Evolutionary conservation across 352 stramenopile genomes (phyloP).

Genomic region (Thalassiosira mediterranea): DNA sequence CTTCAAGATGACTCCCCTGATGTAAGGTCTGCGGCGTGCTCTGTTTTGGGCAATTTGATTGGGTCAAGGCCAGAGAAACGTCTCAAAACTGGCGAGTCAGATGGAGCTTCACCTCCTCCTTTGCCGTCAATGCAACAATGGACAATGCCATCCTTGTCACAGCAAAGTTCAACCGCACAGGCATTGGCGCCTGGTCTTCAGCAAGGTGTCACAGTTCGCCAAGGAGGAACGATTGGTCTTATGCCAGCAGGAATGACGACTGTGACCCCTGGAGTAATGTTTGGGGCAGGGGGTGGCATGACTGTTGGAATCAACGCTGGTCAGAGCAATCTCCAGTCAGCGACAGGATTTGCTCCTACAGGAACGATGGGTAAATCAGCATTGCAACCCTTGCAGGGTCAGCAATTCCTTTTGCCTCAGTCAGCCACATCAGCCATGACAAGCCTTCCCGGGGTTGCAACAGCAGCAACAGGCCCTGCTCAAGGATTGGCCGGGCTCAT

Average conservation of each 20-base stretch:
- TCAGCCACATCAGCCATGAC: no score
- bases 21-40: slow-evolving; percentile 91
- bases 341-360: no score
- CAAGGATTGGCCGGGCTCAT: no score
- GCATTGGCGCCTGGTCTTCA: slow-evolving; percentile 19
- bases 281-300: slow-evolving; percentile 1
- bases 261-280: slow-evolving; percentile 6
- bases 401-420: no score
- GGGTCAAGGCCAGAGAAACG: slow-evolving; percentile 64
- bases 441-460: slow-evolving; percentile 35
- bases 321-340: slow-evolving; percentile 9
- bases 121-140: slow-evolving; percentile 36
- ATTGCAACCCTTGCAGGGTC: slow-evolving; percentile 8
- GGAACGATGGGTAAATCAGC: no score
- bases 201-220: no score
- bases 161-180: slow-evolving; percentile 27
- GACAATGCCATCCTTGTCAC: no score
- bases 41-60: slow-evolving; percentile 91
- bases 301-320: not conserved
- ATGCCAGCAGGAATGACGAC: no score
- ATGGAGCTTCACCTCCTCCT: slow-evolving; percentile 4
- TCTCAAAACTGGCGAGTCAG: slow-evolving; percentile 8
- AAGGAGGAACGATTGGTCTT: no score
- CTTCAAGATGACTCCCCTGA: slow-evolving; percentile 88
- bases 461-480: slow-evolving; percentile 4